A percentile compares a stretch with the other conserved stretches of the same genome.
Conservation (phyloP, 352 stramenopile genomes). For the Albugo candida region DNA sequence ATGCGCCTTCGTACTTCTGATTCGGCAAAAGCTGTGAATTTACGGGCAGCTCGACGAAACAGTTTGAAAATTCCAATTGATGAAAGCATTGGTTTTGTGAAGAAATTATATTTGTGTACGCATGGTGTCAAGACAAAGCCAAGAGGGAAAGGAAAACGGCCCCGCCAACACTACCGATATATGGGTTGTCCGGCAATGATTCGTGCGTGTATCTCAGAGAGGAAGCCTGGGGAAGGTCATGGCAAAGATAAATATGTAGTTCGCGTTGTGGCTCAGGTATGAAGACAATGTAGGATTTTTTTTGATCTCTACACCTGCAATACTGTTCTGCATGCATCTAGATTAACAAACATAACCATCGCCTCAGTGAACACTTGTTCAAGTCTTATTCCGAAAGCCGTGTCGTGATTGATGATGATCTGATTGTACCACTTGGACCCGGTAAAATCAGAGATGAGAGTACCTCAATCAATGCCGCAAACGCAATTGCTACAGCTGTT, state of each 20-base stretch:
- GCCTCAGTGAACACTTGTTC: slow-evolving; percentile 68
- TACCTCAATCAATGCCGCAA: background rate
- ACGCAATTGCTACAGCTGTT: slow-evolving; percentile 8
- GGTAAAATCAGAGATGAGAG: slow-evolving; percentile 26
- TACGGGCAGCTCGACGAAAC: slow-evolving; percentile 56
- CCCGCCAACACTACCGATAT: slow-evolving; percentile 64
- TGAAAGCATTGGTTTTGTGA: slow-evolving; percentile 66
- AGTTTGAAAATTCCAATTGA: slow-evolving; percentile 73
- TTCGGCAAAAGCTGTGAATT: slow-evolving; percentile 63
- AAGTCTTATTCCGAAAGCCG: slow-evolving; percentile 74
- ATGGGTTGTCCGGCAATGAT: slow-evolving; percentile 74
- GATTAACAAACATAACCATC: slow-evolving; percentile 75
- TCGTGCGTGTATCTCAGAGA: slow-evolving; percentile 59
- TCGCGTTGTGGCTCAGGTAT: slow-evolving; percentile 56
- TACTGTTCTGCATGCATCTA: slow-evolving; percentile 3
- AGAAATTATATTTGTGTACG: slow-evolving; percentile 71
- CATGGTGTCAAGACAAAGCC: slow-evolving; percentile 73
- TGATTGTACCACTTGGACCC: slow-evolving; percentile 27
- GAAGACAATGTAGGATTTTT: background rate
- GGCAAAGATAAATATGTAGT: slow-evolving; percentile 64
- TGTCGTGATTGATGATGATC: slow-evolving; percentile 71
- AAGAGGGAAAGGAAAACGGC: slow-evolving; percentile 55
- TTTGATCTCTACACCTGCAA: background rate
- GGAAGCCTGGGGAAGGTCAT: slow-evolving; percentile 29
- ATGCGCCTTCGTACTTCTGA: slow-evolving; percentile 67